Conservation (phyloP, 805 yeast species). For the Pichia occidentalis region DNA sequence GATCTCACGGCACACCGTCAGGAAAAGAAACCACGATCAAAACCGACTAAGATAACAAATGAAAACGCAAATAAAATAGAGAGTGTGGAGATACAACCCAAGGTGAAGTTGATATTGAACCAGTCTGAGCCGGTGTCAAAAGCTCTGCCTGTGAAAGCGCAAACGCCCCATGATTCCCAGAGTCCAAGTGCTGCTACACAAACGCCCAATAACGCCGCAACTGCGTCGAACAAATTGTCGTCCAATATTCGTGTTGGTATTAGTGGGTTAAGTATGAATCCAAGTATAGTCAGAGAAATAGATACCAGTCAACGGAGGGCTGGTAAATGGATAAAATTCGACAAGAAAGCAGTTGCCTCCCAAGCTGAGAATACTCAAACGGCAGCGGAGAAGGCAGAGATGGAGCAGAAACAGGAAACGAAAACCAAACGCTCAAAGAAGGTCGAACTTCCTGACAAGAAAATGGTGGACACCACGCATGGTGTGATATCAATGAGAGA, state of each 20-base stretch:
- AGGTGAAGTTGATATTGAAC: too few species aligned
- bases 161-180: too few species aligned
- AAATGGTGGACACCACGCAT: constrained; percentile 14
- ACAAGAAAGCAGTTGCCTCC: constrained; percentile 14
- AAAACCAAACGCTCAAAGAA: constrained; percentile 11
- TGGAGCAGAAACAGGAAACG: constrained; percentile 16
- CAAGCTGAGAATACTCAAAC: constrained; percentile 2
- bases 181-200: constrained; percentile 1
- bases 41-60: constrained; percentile 9
- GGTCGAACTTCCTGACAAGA: constrained; percentile 2
- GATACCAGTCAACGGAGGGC: constrained; percentile 18
- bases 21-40: constrained; percentile 12
- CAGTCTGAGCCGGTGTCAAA: too few species aligned
- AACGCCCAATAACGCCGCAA: background rate
- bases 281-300: constrained; percentile 22
- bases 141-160: too few species aligned
- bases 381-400: constrained; percentile 20
- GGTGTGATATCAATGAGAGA: constrained; percentile 10
- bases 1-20: constrained; percentile 12
- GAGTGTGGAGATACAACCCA: too few species aligned
- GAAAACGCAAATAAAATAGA: constrained; percentile 1
- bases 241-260: constrained; percentile 15
- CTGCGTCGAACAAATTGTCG: constrained; percentile 5
- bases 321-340: constrained; percentile 10
- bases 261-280: constrained; percentile 24